These are phyloP conservation scores for Physocladia obscura DNA, from an alignment of 192 early-diverging fungal genomes.

Conservation along the genomic window DNA sequence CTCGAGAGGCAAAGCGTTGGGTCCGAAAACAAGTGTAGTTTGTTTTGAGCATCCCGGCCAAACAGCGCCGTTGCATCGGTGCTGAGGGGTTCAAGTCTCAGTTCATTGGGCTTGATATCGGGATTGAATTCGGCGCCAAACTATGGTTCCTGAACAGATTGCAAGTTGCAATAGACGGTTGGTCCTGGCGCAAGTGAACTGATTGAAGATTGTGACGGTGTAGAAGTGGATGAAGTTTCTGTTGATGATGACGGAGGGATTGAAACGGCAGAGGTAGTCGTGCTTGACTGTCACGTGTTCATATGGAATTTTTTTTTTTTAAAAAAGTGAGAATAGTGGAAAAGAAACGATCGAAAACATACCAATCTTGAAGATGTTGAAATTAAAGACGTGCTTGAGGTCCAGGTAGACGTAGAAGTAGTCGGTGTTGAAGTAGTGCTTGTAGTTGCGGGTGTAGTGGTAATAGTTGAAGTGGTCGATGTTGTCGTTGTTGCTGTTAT, in stretches of 20 bases:
- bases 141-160: neutral
- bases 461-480: neutral
- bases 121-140: no score
- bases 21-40: neutral
- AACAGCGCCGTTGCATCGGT: neutral
- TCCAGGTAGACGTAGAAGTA: neutral
- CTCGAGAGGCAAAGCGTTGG: neutral
- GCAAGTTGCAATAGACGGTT: neutral
- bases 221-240: neutral
- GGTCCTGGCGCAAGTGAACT: neutral
- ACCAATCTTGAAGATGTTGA: neutral
- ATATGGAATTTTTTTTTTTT: neutral
- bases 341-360: no score
- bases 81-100: neutral
- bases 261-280: neutral
- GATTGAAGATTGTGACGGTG: no score
- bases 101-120: neutral
- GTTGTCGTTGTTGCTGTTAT: neutral
- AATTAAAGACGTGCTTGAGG: neutral
- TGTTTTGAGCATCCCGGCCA: neutral
- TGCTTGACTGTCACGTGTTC: neutral
- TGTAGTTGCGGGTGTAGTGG: neutral
- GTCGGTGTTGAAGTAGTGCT: neutral
- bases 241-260: neutral
- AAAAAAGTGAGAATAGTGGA: neutral